Base-by-base conservation (phyloP, 768 basidiomycete species). In the Hirschioporus abietinus region DNA sequence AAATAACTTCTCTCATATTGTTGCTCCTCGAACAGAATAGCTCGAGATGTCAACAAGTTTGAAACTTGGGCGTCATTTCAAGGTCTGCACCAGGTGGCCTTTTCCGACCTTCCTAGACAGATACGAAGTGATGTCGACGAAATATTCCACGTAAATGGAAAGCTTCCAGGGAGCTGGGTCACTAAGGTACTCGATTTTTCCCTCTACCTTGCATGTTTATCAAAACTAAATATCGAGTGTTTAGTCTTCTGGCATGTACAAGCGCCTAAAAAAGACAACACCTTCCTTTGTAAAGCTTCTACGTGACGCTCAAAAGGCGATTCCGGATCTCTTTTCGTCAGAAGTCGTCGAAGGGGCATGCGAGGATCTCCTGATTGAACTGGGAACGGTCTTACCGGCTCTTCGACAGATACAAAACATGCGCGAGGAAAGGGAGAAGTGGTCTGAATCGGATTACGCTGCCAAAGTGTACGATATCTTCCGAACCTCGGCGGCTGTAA, bases 381-480 rank as follows among this genome's bases (percentile, higher is more conserved):
- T 85, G 30, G 73, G 75, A 27, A 71, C 68, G 5, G 81, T 85
- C 9, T 81, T 78, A 63, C 73, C 74, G 3, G 81, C 83, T 18
- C 86, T 84, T 83, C 75, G 77, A 27, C 77, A 76, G 42, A 74
- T 84, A 7, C 71, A 73, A 9, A 74, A 72, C 65, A 84, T 86
- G 82, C 78, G 74, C n/a, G 72, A 72, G 6, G 78, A 79, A 6
- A 78, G 78, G 23, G 80, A 83, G 64, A 84, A 77, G 70, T 82
- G 79, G 75, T 84, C 82, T 1, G 85, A 87, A 68, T 83, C 84
- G 0, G 86, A 86, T 68, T 85, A 79, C 66, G 83, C 79, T 18
- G 79, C 80, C n/a, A 83, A 82, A 63, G 84, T 86, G 83, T 87
- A 86, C 66, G 81, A 83, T 66, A 71, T 80, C 25, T 76, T 86